Evolutionary conservation across 306 rosid genomes (phyloP).

Genomic region (Alnus glutinosa): DNA sequence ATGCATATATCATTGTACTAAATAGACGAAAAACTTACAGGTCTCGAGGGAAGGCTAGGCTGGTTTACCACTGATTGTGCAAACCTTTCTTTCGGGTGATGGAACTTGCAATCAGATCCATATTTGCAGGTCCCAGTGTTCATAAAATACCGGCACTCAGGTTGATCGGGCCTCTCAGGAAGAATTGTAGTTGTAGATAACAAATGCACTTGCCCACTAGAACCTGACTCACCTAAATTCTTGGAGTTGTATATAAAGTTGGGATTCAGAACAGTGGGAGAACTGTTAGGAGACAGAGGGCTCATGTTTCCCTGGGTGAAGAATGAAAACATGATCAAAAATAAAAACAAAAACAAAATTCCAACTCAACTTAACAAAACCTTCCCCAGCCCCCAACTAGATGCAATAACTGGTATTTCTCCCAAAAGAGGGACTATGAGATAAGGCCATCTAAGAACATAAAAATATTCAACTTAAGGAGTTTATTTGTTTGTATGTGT

Average conservation of each 20-base stretch:
- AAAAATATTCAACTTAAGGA: neutral
- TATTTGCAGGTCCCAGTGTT: conserved; percentile 86
- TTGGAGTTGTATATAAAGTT: conserved; percentile 51
- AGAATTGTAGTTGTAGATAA: conserved; percentile 42
- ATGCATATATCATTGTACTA: conserved; percentile 7
- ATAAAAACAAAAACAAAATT: neutral
- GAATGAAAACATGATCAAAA: conserved; percentile 23
- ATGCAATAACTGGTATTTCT: neutral
- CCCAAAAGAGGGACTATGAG: neutral
- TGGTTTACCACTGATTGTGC: conserved; percentile 51
- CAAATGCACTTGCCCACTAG: conserved; percentile 51
- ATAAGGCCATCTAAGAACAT: neutral
- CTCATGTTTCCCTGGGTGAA: conserved; percentile 61
- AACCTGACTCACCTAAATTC: conserved; percentile 53
- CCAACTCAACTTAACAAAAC: neutral
- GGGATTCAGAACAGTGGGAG: conserved; percentile 56
- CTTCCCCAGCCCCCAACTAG: conserved; percentile 6
- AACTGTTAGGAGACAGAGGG: conserved; percentile 50
- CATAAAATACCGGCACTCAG: conserved; percentile 83
- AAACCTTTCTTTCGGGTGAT: conserved; percentile 83
- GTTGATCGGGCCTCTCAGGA: conserved; percentile 88
- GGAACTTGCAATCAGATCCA: conserved; percentile 84
- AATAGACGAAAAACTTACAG: conserved; percentile 58
- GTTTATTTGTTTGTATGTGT: neutral
- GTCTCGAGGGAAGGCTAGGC: conserved; percentile 84